phyloP scores from a whole-genome alignment of 371 early-diverging fungal genomes.

The Vittaforma corneae region DNA sequence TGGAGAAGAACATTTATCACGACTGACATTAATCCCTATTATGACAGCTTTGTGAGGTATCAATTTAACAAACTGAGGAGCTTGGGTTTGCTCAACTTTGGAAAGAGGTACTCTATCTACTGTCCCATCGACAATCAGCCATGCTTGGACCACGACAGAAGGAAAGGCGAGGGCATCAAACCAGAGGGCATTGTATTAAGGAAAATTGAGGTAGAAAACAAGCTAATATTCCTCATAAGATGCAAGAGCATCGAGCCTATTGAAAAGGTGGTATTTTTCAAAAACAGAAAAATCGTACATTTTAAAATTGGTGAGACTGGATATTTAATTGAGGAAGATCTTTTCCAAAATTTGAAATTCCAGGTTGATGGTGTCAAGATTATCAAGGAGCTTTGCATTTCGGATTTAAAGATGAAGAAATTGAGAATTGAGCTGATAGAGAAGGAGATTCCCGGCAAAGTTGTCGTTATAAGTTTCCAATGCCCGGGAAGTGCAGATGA shows the following conservation, averaged over 20 bases:
- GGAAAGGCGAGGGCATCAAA: slow-evolving; percentile 85
- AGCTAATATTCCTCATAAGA: slow-evolving; percentile 15
- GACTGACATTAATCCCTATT: slow-evolving; percentile 94
- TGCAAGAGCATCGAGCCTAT: not conserved
- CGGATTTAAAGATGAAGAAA: not conserved
- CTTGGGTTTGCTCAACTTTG: slow-evolving; percentile 77
- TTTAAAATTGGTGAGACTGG: slow-evolving; percentile 14
- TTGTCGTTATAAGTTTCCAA: too few relatives aligned
- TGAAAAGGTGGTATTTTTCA: slow-evolving; percentile 1
- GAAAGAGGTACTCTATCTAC: slow-evolving; percentile 93
- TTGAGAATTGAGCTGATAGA: not conserved
- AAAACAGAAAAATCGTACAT: not conserved
- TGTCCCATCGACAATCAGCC: slow-evolving; percentile 89
- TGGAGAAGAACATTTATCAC: slow-evolving; percentile 96
- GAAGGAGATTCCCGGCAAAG: not conserved
- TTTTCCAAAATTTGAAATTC: slow-evolving; percentile 23
- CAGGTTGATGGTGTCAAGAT: slow-evolving; percentile 13
- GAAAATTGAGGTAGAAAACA: slow-evolving; percentile 14
- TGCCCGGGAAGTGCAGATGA: not conserved
- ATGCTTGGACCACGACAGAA: slow-evolving; percentile 99
- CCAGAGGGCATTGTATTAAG: slow-evolving; percentile 75
- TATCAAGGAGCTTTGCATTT: not conserved
- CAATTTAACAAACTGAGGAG: slow-evolving; percentile 83
- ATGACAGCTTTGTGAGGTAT: slow-evolving; percentile 95
- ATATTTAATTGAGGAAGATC: slow-evolving; percentile 26